These are phyloP conservation scores for Alternaria atra DNA, from an alignment of 2,329 filamentous ascomycete species.

Conservation along the genomic window DNA sequence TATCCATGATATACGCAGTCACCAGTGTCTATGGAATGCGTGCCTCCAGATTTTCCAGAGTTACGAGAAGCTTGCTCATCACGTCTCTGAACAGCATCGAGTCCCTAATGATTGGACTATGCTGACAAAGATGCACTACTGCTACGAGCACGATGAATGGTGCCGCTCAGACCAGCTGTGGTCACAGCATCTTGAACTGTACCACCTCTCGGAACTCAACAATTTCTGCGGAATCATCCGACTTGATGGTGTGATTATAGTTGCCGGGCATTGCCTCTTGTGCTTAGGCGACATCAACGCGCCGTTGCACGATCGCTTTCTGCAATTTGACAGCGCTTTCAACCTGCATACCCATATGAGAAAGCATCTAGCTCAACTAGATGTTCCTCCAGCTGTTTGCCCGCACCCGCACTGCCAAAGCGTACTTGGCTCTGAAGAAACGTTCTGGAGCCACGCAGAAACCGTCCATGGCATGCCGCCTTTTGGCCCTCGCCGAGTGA, in stretches of 20 bases:
- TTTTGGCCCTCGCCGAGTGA: neutral
- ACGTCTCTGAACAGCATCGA: neutral
- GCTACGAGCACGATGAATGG: neutral
- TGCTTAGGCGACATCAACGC: neutral
- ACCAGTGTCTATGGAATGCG: neutral
- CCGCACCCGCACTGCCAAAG: neutral
- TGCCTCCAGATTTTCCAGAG: neutral
- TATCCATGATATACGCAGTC: neutral
- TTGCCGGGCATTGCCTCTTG: neutral
- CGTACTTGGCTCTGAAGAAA: neutral
- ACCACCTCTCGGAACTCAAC: neutral
- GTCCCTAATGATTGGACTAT: neutral
- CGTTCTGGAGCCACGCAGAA: neutral
- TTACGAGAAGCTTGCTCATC: neutral
- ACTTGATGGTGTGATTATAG: neutral
- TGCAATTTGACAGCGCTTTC: neutral
- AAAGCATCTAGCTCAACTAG: neutral
- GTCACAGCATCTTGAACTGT: neutral
- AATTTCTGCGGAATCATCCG: neutral
- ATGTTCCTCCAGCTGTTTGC: neutral
- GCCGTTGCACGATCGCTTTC: neutral
- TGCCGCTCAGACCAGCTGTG: neutral
- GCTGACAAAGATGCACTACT: slow-evolving; percentile 1
- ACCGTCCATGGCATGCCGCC: neutral
- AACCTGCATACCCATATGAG: neutral